These are phyloP conservation scores for Decorospora gaudefroyi DNA, from an alignment of 2,329 filamentous ascomycete genomes.

Conservation along the genomic window DNA sequence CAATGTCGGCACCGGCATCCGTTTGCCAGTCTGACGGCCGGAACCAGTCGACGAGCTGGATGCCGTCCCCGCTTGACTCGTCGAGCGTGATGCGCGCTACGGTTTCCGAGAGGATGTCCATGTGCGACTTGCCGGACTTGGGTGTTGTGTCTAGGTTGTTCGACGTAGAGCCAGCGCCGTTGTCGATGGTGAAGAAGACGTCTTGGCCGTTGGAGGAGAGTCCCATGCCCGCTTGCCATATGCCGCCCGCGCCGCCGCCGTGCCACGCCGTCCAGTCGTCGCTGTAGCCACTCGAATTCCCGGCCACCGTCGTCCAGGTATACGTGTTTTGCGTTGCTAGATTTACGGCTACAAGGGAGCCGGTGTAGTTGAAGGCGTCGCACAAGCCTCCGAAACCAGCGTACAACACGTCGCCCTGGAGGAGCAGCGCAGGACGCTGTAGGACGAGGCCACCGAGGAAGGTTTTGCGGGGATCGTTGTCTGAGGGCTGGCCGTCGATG, in stretches of 20 bases:
- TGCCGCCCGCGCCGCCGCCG: constrained; percentile 24
- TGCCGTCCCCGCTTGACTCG: constrained; percentile 10
- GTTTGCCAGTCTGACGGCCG: constrained; percentile 15
- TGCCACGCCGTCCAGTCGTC: constrained; percentile 26
- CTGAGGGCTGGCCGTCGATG: constrained; percentile 54
- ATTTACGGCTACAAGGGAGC: constrained; percentile 26
- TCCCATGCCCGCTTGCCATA: constrained; percentile 26
- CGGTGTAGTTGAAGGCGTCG: constrained; percentile 61
- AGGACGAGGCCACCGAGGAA: constrained; percentile 60
- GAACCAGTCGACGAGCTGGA: constrained; percentile 26
- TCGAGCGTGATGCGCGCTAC: constrained; percentile 13
- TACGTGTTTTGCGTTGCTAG: constrained; percentile 18
- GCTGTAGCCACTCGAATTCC: constrained; percentile 13
- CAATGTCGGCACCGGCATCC: constrained; percentile 21
- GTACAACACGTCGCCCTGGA: constrained; percentile 56
- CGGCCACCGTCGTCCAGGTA: constrained; percentile 24
- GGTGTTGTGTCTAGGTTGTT: constrained; percentile 8
- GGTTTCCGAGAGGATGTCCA: constrained; percentile 18
- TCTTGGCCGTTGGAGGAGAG: constrained; percentile 27
- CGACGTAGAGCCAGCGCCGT: constrained; percentile 8
- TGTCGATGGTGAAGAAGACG: constrained; percentile 26
- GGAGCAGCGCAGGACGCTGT: constrained; percentile 56
- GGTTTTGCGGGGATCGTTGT: constrained; percentile 55
- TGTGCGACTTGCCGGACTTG: constrained; percentile 6
- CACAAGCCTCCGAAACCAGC: constrained; percentile 61